Evolutionary conservation across 2,329 filamentous ascomycete species (phyloP).

Genomic region (Didymella arachidicola): DNA sequence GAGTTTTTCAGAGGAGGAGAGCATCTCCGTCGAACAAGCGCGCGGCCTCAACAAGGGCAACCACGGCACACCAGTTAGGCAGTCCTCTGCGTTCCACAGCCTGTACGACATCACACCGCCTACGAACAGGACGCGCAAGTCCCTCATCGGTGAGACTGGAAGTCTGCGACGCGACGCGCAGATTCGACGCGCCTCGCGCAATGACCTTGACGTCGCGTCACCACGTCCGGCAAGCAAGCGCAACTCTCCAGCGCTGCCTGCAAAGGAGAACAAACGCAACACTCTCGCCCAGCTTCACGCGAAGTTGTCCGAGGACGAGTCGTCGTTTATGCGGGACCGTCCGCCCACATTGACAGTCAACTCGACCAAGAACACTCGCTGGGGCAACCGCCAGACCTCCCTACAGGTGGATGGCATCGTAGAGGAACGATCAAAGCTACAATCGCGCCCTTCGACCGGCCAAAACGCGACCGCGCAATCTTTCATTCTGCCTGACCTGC

Average conservation of each 20-base stretch:
- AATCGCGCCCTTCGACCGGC: slow-evolving; percentile 52
- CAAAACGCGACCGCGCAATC: slow-evolving; percentile 64
- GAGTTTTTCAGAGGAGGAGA: slow-evolving; percentile 53
- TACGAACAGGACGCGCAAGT: slow-evolving; percentile 47
- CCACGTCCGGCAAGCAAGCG: slow-evolving; percentile 50
- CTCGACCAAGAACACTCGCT: slow-evolving; percentile 62
- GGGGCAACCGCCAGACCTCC: slow-evolving; percentile 58
- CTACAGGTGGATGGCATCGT: slow-evolving; percentile 44
- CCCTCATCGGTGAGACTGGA: slow-evolving; percentile 42
- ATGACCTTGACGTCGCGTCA: slow-evolving; percentile 51
- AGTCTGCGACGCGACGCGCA: slow-evolving; percentile 57
- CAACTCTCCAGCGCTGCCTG: slow-evolving; percentile 44
- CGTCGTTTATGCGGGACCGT: slow-evolving; percentile 61
- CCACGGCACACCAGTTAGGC: slow-evolving; percentile 49
- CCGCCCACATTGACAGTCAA: slow-evolving; percentile 54
- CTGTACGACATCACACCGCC: slow-evolving; percentile 59
- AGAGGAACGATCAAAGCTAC: slow-evolving; percentile 32
- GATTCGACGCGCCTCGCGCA: slow-evolving; percentile 54
- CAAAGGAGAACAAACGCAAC: slow-evolving; percentile 53
- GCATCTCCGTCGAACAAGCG: slow-evolving; percentile 65
- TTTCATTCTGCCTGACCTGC: slow-evolving; percentile 67
- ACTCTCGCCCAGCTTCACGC: slow-evolving; percentile 65
- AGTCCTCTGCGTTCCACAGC: slow-evolving; percentile 62
- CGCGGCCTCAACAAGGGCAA: slow-evolving; percentile 57
- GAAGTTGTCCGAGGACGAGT: slow-evolving; percentile 61